Evolutionary conservation across 1,284 basidiomycete genomes (phyloP).

Genomic region (Microbotryum intermedium): DNA sequence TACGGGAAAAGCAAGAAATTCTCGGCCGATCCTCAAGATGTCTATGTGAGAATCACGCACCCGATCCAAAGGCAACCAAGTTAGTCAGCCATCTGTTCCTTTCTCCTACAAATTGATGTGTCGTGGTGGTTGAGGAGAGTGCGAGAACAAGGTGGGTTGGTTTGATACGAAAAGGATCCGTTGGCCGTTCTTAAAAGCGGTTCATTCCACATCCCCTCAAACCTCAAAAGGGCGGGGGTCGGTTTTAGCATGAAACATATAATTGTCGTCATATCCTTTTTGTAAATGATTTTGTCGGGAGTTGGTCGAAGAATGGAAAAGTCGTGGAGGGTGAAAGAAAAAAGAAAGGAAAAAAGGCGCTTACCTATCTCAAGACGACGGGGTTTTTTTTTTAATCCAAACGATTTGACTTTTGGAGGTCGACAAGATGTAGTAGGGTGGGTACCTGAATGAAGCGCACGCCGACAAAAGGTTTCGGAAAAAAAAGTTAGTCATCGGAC

Average conservation of each 20-base stretch:
- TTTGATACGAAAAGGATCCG: neutral
- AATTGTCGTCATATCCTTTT: conserved; percentile 5
- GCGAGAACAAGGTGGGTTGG: neutral
- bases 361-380: neutral
- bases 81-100: too few species aligned
- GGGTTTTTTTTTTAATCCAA: neutral
- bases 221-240: neutral
- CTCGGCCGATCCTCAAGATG: too few species aligned
- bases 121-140: too few species aligned
- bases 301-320: too few species aligned
- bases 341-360: neutral
- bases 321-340: neutral
- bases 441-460: too few species aligned
- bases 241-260: conserved; percentile 25
- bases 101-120: too few species aligned
- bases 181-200: conserved; percentile 13
- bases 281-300: neutral
- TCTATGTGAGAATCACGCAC: too few species aligned
- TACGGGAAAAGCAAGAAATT: too few species aligned
- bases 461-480: too few species aligned
- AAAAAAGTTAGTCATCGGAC: too few species aligned
- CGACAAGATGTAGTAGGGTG: neutral
- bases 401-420: neutral
- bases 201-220: conserved; percentile 8
- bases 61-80: too few species aligned